These are phyloP conservation scores for Blepharisma japonicum DNA, from an alignment of 73 alveolate genomes.

Conservation along the genomic window DNA sequence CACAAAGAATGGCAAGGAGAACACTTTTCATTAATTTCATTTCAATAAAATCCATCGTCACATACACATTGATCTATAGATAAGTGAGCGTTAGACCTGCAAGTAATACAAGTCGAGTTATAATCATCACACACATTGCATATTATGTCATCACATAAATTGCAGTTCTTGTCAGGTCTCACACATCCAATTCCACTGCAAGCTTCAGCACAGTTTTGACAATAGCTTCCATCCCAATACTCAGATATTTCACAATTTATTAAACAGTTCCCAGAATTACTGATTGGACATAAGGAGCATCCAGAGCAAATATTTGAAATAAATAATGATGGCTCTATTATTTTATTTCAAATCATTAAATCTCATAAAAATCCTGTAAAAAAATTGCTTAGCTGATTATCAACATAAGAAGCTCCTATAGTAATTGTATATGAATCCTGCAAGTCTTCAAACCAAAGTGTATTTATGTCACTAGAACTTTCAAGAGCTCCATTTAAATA, in stretches of 20 bases:
- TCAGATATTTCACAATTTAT: conserved; percentile 3
- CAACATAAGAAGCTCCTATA: not conserved
- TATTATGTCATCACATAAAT: not conserved
- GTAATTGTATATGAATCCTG: not conserved
- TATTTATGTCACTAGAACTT: no score
- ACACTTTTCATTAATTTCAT: not conserved
- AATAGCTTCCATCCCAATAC: not conserved
- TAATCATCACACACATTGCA: not conserved
- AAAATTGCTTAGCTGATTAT: not conserved
- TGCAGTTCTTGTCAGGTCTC: not conserved
- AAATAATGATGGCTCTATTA: not conserved
- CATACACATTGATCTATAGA: not conserved
- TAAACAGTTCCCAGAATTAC: not conserved
- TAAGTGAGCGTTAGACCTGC: not conserved
- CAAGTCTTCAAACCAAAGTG: no score
- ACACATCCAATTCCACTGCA: not conserved
- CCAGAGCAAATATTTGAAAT: not conserved
- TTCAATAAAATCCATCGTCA: not conserved
- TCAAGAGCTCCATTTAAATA: no score
- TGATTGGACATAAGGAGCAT: not conserved
- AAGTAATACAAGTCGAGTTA: not conserved
- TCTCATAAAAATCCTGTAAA: not conserved
- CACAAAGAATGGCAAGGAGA: not conserved
- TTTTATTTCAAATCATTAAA: not conserved
- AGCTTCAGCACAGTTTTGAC: not conserved